These are phyloP conservation scores for Aureoboletus auriporus DNA, from an alignment of 768 basidiomycete species.

Conservation along the genomic window DNA sequence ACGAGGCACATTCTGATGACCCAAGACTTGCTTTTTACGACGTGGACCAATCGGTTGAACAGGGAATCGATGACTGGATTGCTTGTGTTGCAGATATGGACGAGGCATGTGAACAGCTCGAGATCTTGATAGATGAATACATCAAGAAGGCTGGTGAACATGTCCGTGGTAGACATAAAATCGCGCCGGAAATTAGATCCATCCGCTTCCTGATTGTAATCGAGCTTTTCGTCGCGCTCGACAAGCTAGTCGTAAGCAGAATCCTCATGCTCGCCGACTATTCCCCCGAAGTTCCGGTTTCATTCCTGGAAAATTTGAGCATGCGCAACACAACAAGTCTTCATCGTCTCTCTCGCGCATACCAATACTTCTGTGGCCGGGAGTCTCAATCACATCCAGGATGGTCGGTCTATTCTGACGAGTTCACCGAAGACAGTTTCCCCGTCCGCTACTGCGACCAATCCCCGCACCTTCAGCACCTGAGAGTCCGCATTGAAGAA, in stretches of 20 bases:
- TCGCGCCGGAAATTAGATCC: slow-evolving; percentile 36
- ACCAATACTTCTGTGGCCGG: slow-evolving; percentile 29
- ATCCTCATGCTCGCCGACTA: slow-evolving; percentile 25
- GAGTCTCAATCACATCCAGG: slow-evolving; percentile 8
- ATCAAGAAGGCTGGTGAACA: slow-evolving; percentile 23
- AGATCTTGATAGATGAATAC: slow-evolving; percentile 22
- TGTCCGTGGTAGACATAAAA: too few relatives aligned
- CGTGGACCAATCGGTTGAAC: slow-evolving; percentile 31
- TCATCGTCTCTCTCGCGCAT: slow-evolving; percentile 23
- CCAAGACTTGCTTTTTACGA: slow-evolving; percentile 27
- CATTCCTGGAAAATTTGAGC: slow-evolving; percentile 17
- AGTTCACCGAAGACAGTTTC: slow-evolving; percentile 19
- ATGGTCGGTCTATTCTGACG: slow-evolving; percentile 32
- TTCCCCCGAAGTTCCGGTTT: slow-evolving; percentile 23
- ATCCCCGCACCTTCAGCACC: slow-evolving; percentile 13
- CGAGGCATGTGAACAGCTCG: slow-evolving; percentile 3
- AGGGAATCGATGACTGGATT: slow-evolving; percentile 32
- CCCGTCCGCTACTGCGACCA: slow-evolving; percentile 29
- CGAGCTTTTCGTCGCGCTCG: slow-evolving; percentile 33
- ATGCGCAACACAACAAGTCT: slow-evolving; percentile 25
- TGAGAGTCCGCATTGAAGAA: slow-evolving; percentile 26
- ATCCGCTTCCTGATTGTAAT: slow-evolving; percentile 34
- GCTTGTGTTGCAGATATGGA: background rate
- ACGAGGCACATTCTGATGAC: background rate
- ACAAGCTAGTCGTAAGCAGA: slow-evolving; percentile 11